Evolutionary conservation across 192 early-diverging fungal genomes (phyloP).

Genomic region (Gamsiella multidivaricata): DNA sequence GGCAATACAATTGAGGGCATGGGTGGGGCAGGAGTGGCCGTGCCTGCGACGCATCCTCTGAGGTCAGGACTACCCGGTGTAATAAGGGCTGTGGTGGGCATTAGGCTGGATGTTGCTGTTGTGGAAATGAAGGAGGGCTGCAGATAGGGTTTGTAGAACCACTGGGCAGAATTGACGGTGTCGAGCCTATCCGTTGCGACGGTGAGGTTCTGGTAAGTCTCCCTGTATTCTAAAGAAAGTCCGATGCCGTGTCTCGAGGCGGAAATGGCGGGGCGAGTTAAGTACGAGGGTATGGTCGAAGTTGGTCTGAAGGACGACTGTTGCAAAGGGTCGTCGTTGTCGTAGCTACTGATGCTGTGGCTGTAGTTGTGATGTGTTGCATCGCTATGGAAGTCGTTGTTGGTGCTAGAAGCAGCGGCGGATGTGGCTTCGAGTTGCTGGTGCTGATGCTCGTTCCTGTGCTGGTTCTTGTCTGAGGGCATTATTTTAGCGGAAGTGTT

Average conservation of each 20-base stretch:
- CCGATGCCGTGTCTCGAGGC: not conserved
- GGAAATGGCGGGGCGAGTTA: not conserved
- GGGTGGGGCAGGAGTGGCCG: not conserved
- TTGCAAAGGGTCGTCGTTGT: too few species aligned
- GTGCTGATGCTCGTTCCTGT: too few species aligned
- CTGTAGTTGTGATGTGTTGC: too few species aligned
- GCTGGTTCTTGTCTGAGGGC: too few species aligned
- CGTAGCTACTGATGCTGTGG: too few species aligned
- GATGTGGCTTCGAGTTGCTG: too few species aligned
- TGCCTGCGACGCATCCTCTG: not conserved
- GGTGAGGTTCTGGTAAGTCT: not conserved
- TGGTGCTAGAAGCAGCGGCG: too few species aligned
- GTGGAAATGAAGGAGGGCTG: conserved; percentile 48
- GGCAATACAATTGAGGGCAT: not conserved
- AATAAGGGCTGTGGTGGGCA: conserved; percentile 7
- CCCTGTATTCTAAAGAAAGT: not conserved
- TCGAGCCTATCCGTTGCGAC: conserved; percentile 20
- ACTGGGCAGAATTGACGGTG: conserved; percentile 24
- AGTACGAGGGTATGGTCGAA: not conserved
- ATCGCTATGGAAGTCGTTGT: too few species aligned
- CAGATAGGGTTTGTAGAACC: conserved; percentile 44
- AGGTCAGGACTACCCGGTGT: not conserved
- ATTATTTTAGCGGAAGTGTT: too few species aligned
- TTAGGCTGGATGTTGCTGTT: conserved; percentile 38
- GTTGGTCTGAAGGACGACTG: not conserved